Evolutionary conservation across 495 filamentous ascomycete species (phyloP), one percentile per base, ranked within the genome.

Genomic region (Annulohypoxylon moriforme): DNA sequence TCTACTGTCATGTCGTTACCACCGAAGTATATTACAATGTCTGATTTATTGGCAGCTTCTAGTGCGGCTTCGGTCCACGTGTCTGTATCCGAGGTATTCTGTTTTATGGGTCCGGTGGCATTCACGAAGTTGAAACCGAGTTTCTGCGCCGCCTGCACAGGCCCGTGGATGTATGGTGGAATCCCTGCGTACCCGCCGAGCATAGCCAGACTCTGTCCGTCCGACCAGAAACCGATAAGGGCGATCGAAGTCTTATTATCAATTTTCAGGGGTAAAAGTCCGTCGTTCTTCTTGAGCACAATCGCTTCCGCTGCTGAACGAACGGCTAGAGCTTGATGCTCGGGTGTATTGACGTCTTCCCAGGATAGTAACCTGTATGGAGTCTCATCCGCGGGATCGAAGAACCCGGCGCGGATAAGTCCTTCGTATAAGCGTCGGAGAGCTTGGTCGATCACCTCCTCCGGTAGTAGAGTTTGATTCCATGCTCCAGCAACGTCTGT

Each of bases 21-120:
- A 3, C 82, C 83, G 27, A 82, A 80, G 64, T 80, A 84, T 59
- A 84, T 56, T 55, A 85, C 77, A 27, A 77, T 72, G 50, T 83
- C 77, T 9, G 83, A 73, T 0, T 78, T 65, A 11, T 73, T 65
- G 0, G 84, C 82, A 2, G 78, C 78, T 5, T 62, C 66, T 8
- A 83, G 57, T 8, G 81, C 80, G 2, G 73, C 73, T 34, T 49
- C 55, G 3, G 65, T 68, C 64, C 69, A 75, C 1, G 60, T 69
- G 5, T 72, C 69, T 4, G 60, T 22, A 14, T 68, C 72, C 0
- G 66, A 68, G 1, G 52, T 22, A n/a, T 58, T 64, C 33, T 75
- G 68, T n/a, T 66, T 65, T 24, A 79, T 16, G 0, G 78, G 79
- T 0, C 79, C 79, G 14, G 62, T 64, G 38, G 69, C 78, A 56